Evolutionary conservation across 148 eudicot genomes (phyloP), one percentile per base, ranked within the genome.

Genomic region (Spergularia marina): DNA sequence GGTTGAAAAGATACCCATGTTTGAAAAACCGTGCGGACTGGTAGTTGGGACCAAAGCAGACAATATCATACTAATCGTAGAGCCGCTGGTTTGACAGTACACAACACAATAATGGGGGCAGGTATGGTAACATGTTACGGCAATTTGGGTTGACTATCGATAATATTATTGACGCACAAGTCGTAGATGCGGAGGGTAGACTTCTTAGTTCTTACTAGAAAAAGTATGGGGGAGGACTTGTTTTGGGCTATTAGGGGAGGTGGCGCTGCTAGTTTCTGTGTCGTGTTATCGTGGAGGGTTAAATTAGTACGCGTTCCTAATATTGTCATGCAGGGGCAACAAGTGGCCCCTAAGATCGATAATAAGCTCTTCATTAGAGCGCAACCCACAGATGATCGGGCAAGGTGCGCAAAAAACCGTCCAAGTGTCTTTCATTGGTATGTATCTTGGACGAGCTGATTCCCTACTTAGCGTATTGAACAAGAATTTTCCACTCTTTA

Each of bases 211-310:
- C n/a, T n/a, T n/a, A n/a, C n/a, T 52, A 61, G 79, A 36, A 7
- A 41, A 40, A 76, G 57, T 11, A 83, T 83, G 83, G 83, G 85
- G 4, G 85, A 80, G 65, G 83, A 83, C 54, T 57, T 80, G 0
- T 83, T 80, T 53, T 83, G 86, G 86, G 83, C 86, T 4, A 83
- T 83, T 30, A 70, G 81, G 44, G 86, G 86, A 1, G 86, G 86
- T 3, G 86, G 81, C 1, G 86, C 60, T 9, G 78, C 86, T 18
- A 83, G 86, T 47, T 83, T 83, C 21, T 70, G 83, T 20, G 86
- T 83, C 12, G 56, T 83, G 14, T 18, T 83, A n/a, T 59, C 86
- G 2, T 83, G 83, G 86, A 74, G 53, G 61, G 77, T 83, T 15
- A 57, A 74, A 14, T 74, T 83, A 51, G 85, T 83, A 47, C 55